These are phyloP conservation scores for Lipomyces yarrowii DNA, from an alignment of 1,139 yeast genomes.

Conservation along the genomic window DNA sequence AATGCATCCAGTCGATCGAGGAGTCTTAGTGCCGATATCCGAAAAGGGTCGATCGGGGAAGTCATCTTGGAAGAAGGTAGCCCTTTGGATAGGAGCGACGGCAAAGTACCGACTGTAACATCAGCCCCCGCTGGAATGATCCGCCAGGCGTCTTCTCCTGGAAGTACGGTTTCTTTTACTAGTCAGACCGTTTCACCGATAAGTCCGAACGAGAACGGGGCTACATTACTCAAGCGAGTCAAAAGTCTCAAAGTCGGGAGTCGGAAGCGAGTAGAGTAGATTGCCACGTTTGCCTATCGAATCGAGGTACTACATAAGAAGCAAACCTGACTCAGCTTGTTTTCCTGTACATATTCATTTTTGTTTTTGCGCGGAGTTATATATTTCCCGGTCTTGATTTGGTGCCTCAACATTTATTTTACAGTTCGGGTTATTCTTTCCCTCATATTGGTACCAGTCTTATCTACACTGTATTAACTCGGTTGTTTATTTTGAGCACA, in stretches of 20 bases:
- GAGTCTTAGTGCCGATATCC: slow-evolving; percentile 12
- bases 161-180: slow-evolving; percentile 9
- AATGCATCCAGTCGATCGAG: neutral
- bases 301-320: neutral
- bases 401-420: neutral
- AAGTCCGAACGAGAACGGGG: slow-evolving; percentile 1
- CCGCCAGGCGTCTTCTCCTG: slow-evolving; percentile 26
- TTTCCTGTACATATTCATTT: neutral
- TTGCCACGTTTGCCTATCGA: neutral
- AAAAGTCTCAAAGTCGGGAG: slow-evolving; percentile 14
- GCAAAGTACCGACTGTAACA: neutral
- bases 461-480: neutral
- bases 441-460: neutral
- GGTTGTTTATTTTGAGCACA: neutral
- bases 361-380: neutral
- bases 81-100: neutral
- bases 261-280: slow-evolving; percentile 8
- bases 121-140: slow-evolving; percentile 16
- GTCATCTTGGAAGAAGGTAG: slow-evolving; percentile 16
- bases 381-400: neutral
- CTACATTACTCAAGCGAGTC: slow-evolving; percentile 12
- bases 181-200: neutral
- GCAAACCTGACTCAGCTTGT: neutral
- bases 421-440: neutral
- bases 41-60: slow-evolving; percentile 3